Conservation (phyloP, 768 basidiomycete genomes). For the Termitomyces sp. region DNA sequence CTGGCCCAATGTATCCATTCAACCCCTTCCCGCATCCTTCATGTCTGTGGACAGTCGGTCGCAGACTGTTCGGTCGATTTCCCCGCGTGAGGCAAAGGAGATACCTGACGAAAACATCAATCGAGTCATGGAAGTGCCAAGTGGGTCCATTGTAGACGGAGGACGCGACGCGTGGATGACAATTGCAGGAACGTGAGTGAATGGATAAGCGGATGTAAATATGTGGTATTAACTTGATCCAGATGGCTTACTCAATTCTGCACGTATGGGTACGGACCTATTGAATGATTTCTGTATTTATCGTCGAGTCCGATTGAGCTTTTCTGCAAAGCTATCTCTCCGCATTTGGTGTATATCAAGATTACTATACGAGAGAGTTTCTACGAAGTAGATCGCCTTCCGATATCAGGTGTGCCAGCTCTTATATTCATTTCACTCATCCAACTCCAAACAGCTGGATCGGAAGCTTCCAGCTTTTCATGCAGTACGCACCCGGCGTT, state of each 20-base stretch:
- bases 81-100: not conserved
- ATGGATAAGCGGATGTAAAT: not conserved
- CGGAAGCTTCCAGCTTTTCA: slow-evolving; percentile 41
- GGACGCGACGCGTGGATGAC: slow-evolving; percentile 38
- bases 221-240: not conserved
- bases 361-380: slow-evolving; percentile 37
- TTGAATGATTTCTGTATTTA: not conserved
- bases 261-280: slow-evolving; percentile 33
- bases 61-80: not conserved
- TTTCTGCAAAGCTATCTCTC: slow-evolving; percentile 32
- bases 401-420: slow-evolving; percentile 31
- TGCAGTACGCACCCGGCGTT: slow-evolving; percentile 35
- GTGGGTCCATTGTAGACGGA: slow-evolving; percentile 22
- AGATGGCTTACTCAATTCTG: slow-evolving; percentile 41
- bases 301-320: slow-evolving; percentile 14
- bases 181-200: slow-evolving; percentile 36
- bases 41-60: slow-evolving; percentile 8
- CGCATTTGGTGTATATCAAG: slow-evolving; percentile 43
- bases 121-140: not conserved
- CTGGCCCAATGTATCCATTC: not conserved
- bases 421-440: not conserved
- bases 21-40: not conserved
- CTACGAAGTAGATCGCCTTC: slow-evolving; percentile 33
- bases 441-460: slow-evolving; percentile 33
- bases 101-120: not conserved